These are phyloP conservation scores for Zalaria obscura DNA, from an alignment of 2,329 filamentous ascomycete genomes.

Conservation along the genomic window DNA sequence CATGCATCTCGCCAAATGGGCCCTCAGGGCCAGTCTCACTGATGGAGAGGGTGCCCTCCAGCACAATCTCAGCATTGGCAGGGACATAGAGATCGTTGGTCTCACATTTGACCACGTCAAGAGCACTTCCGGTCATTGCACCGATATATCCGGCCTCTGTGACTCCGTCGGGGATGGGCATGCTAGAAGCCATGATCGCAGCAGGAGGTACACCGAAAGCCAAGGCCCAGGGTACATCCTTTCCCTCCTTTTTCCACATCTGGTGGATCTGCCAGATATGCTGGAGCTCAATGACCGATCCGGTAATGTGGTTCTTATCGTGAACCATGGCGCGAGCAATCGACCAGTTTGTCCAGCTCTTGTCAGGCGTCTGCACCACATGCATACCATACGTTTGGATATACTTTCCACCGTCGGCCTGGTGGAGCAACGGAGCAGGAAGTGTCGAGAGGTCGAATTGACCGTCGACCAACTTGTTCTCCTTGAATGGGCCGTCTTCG, in stretches of 20 bases:
- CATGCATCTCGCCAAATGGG: conserved; percentile 36
- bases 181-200: conserved; percentile 32
- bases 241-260: conserved; percentile 31
- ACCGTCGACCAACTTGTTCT: too few species aligned
- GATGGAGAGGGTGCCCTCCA: conserved; percentile 35
- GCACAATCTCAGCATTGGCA: conserved; percentile 35
- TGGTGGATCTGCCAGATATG: conserved; percentile 33
- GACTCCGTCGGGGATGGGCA: conserved; percentile 20
- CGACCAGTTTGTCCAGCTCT: too few species aligned
- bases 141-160: conserved; percentile 36
- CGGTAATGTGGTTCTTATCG: conserved; percentile 19
- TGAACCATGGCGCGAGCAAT: too few species aligned
- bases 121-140: conserved; percentile 27
- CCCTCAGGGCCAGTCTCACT: conserved; percentile 31
- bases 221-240: conserved; percentile 34
- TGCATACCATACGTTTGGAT: too few species aligned
- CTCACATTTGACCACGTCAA: conserved; percentile 40
- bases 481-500: too few species aligned
- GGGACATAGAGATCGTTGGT: conserved; percentile 35
- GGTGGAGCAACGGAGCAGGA: too few species aligned
- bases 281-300: conserved; percentile 30
- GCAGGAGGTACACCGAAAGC: conserved; percentile 36
- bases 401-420: too few species aligned
- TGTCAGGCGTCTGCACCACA: too few species aligned
- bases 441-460: too few species aligned